Conservation (phyloP, 2,329 filamentous ascomycete species). For the Sclerotinia sclerotiorum region DNA sequence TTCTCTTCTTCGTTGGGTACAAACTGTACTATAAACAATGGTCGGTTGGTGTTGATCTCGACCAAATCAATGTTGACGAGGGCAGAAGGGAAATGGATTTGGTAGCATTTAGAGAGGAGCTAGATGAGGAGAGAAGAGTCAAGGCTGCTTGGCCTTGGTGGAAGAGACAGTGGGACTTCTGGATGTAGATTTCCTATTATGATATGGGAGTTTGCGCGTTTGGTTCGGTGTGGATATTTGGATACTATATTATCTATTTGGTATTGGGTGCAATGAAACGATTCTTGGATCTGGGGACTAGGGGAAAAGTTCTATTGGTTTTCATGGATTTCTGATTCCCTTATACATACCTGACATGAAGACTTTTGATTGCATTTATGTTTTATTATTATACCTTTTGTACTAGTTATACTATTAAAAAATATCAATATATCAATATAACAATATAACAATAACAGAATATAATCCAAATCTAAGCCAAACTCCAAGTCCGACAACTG, state of each 20-base stretch:
- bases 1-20: constrained; percentile 62
- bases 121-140: constrained; percentile 37
- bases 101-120: constrained; percentile 37
- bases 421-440: not conserved
- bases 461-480: too few species aligned
- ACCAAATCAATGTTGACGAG: constrained; percentile 38
- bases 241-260: not conserved
- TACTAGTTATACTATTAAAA: not conserved
- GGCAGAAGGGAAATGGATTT: constrained; percentile 39
- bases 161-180: constrained; percentile 37
- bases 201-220: constrained; percentile 1
- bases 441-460: not conserved
- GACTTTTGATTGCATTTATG: not conserved
- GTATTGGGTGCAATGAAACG: not conserved
- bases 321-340: not conserved
- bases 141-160: constrained; percentile 36
- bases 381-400: not conserved
- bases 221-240: not conserved
- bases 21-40: constrained; percentile 53
- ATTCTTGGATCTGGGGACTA: not conserved
- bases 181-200: constrained; percentile 15
- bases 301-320: not conserved
- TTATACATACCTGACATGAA: not conserved
- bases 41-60: constrained; percentile 34
- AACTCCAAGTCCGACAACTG: too few species aligned